Evolutionary conservation across 306 rosid species (phyloP), one percentile per base, ranked within the genome.

Genomic region (Trifolium pratense): DNA sequence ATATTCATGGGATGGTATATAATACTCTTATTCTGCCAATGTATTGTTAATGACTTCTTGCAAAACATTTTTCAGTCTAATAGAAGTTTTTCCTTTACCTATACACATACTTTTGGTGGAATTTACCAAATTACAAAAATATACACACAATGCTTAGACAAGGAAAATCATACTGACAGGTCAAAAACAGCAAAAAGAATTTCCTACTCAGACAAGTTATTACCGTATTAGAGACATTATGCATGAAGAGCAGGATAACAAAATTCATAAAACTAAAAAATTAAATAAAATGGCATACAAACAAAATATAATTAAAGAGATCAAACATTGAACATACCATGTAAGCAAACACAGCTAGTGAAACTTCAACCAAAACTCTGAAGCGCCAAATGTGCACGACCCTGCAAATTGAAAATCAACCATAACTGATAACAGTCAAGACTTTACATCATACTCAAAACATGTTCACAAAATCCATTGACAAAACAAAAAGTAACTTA

Each of bases 321-420:
- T 56, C 26, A 66, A 51, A 45, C 39, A 52, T 15, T 46, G 57
- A 49, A 43, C 74, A 78, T 78, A 81, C 88, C 88, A 84, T 81
- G 76, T 66, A 61, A 77, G 36, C 34, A 66, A 42, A 42, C 17
- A n/a, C 16, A 9, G 52, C 26, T 15, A 39, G 36, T 9, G 70
- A 63, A 56, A 43, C 77, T 70, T 74, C 65, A 49, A 64, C 21
- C 43, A 59, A 74, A 66, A 65, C 32, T 52, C 62, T 15, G 39
- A 70, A 71, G 61, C 79, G 66, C 65, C 72, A 63, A 80, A 40
- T 25, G 49, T 12, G n/a, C 18, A 32, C 66, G 20, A 14, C 18
- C 73, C 83, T 81, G 83, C 83, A 75, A 31, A 45, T 26, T 31
- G 64, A 63, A 40, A 34, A 66, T 26, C 45, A 60, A 79, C 16